Conservation (phyloP, 768 basidiomycete genomes). For the Rhodotorula paludigena region DNA sequence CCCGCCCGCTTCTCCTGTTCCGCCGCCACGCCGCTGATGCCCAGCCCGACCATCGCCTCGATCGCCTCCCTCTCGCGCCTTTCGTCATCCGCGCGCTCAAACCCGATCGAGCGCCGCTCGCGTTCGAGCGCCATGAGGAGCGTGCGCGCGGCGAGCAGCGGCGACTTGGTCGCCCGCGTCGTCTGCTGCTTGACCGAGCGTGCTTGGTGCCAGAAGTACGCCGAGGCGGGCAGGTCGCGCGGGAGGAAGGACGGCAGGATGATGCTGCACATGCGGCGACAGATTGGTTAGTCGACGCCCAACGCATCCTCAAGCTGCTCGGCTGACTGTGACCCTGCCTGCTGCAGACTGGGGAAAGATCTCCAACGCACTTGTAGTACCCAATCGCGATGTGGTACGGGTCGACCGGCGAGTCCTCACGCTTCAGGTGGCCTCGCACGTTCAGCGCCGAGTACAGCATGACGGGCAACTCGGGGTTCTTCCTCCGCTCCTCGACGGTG, state of each 20-base stretch:
- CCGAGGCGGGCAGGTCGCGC: constrained; percentile 44
- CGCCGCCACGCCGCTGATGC: background rate
- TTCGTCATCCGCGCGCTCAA: constrained; percentile 70
- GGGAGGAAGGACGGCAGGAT: constrained; percentile 62
- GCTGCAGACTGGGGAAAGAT: too few species aligned
- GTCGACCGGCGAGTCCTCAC: constrained; percentile 9
- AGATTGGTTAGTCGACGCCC: too few species aligned
- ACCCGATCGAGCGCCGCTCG: constrained; percentile 58
- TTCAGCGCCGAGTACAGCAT: constrained; percentile 86
- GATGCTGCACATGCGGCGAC: constrained; percentile 75
- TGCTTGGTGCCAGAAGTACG: constrained; percentile 71
- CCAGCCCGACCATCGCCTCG: constrained; percentile 14
- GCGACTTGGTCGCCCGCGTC: constrained; percentile 59
- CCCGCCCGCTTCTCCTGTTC: background rate
- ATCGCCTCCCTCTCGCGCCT: constrained; percentile 39
- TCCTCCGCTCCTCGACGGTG: constrained; percentile 44
- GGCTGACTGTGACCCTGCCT: too few species aligned
- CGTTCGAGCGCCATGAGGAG: constrained; percentile 64
- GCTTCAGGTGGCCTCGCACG: constrained; percentile 58
- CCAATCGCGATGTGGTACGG: constrained; percentile 36
- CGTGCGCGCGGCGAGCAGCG: constrained; percentile 60
- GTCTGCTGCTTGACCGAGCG: constrained; percentile 65
- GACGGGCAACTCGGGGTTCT: constrained; percentile 45
- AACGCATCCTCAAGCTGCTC: too few species aligned
- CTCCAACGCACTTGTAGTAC: constrained; percentile 15